Evolutionary conservation across 768 basidiomycete species (phyloP).

Genomic region (Gymnopilus junonius): DNA sequence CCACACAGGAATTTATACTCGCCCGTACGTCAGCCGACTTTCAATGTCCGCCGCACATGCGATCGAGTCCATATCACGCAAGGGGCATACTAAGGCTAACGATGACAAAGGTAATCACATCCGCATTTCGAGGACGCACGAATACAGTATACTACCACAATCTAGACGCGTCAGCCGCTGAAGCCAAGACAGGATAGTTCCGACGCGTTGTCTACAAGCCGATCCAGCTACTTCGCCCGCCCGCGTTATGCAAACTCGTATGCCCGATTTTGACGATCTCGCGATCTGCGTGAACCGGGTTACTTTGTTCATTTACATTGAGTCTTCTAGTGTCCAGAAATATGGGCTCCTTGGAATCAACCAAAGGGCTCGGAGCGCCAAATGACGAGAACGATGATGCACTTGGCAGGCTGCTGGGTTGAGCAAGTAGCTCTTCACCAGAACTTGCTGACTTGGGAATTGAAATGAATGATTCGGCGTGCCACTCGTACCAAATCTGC

Average conservation of each 20-base stretch:
- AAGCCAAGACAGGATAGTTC: not conserved
- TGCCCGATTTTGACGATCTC: slow-evolving; percentile 91
- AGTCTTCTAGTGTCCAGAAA: slow-evolving; percentile 25
- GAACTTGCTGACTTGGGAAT: slow-evolving; percentile 43
- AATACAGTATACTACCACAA: not conserved
- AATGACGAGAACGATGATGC: slow-evolving; percentile 27
- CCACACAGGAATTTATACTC: slow-evolving; percentile 24
- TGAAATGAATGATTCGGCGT: slow-evolving; percentile 89
- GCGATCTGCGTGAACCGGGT: slow-evolving; percentile 23
- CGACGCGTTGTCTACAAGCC: slow-evolving; percentile 53
- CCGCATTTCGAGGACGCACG: not conserved
- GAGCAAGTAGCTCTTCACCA: slow-evolving; percentile 31
- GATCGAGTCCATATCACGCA: slow-evolving; percentile 16
- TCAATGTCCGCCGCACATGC: slow-evolving; percentile 33
- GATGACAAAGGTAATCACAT: not conserved
- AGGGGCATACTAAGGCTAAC: not conserved
- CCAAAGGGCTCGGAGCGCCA: slow-evolving; percentile 64
- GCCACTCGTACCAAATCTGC: slow-evolving; percentile 99
- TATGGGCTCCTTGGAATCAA: slow-evolving; percentile 62
- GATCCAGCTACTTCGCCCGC: slow-evolving; percentile 92
- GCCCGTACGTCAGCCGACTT: slow-evolving; percentile 30
- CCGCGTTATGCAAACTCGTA: slow-evolving; percentile 89
- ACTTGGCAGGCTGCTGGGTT: slow-evolving; percentile 12
- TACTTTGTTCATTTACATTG: slow-evolving; percentile 13
- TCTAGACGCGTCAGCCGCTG: not conserved